These are phyloP conservation scores for Candida sanyiensis DNA, from an alignment of 805 yeast species.

Conservation along the genomic window DNA sequence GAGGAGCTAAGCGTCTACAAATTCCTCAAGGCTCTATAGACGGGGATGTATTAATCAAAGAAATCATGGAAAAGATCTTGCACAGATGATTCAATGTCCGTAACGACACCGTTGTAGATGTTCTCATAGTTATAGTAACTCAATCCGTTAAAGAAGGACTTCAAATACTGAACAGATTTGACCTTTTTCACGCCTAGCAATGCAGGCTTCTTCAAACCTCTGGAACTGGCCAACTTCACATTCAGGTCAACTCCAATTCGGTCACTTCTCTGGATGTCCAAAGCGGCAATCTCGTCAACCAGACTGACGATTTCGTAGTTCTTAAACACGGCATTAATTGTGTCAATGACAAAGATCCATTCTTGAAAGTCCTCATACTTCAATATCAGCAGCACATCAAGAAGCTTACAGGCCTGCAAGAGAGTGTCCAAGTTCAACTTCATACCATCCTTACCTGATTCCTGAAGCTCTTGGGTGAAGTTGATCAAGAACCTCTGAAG, in stretches of 20 bases:
- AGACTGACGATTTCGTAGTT: constrained; percentile 25
- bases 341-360: constrained; percentile 81
- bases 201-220: constrained; percentile 29
- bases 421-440: constrained; percentile 36
- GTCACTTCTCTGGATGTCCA: constrained; percentile 10
- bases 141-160: constrained; percentile 59
- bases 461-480: constrained; percentile 34
- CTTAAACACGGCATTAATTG: constrained; percentile 50
- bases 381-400: constrained; percentile 67
- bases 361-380: constrained; percentile 78
- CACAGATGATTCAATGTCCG: constrained; percentile 43
- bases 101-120: constrained; percentile 44
- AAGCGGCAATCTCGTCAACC: constrained; percentile 20
- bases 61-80: constrained; percentile 58
- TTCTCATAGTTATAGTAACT: constrained; percentile 63
- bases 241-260: constrained; percentile 15
- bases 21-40: constrained; percentile 31
- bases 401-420: constrained; percentile 64
- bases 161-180: constrained; percentile 40
- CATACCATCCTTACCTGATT: constrained; percentile 26
- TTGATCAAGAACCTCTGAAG: constrained; percentile 37
- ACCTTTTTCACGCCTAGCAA: constrained; percentile 37
- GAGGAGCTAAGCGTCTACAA: constrained; percentile 77
- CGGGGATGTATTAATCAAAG: constrained; percentile 25
- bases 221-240: constrained; percentile 15